phyloP scores from a whole-genome alignment of 2,329 filamentous ascomycete species.

The Beauveria scarabaeidicola region DNA sequence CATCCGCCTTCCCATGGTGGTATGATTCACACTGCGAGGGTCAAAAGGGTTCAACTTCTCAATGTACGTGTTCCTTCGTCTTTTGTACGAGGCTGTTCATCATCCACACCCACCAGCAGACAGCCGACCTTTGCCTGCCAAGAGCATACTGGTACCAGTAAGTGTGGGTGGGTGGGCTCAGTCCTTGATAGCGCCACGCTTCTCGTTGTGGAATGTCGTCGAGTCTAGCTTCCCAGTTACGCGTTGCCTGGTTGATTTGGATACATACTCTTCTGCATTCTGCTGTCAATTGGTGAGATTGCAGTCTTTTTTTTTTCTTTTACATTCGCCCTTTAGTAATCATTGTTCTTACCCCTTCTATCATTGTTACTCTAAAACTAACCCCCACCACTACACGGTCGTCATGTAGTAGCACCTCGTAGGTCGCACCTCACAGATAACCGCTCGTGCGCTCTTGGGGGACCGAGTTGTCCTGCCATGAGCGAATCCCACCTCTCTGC shows the following conservation, averaged over 20 bases:
- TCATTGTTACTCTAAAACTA: too few relatives aligned
- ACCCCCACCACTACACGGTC: neutral
- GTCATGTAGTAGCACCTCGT: neutral
- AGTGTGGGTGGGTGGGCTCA: neutral
- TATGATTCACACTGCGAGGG: neutral
- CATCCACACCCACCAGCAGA: neutral
- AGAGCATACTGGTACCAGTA: too few relatives aligned
- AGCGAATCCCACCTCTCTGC: neutral
- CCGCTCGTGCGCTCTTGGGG: neutral
- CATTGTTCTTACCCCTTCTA: neutral
- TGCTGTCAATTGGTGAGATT: too few relatives aligned
- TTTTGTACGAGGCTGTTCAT: neutral
- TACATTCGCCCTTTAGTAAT: neutral
- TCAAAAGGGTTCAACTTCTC: neutral
- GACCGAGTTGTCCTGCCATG: neutral
- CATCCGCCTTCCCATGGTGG: neutral
- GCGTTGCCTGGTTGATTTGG: neutral
- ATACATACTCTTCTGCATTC: neutral
- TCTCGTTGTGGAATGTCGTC: neutral
- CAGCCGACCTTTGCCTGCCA: too few relatives aligned
- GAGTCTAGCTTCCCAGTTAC: neutral
- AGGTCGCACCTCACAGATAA: neutral
- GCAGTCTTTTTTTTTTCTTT: neutral
- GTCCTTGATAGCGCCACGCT: neutral
- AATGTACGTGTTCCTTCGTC: too few relatives aligned